Evolutionary conservation across 192 early-diverging fungal species (phyloP), one percentile per base, ranked within the genome.

Genomic region (Dimargaris cristalligena): DNA sequence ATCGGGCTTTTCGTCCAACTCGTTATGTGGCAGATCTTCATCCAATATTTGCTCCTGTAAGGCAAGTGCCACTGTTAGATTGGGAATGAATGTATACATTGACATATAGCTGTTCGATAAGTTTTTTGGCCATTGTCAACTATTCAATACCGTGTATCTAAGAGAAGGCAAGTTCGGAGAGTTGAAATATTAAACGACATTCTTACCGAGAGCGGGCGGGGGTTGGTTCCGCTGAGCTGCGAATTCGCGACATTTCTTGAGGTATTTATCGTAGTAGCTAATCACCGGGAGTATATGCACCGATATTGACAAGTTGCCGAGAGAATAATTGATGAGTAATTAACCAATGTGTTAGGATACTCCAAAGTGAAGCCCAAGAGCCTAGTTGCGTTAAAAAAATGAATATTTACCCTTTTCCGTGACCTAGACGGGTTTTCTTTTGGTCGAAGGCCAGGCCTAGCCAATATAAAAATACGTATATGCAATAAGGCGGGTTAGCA

Each of bases 321-420:
- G n/a, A n/a, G n/a, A 2, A 52, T 16, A 1, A 26, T 9, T 23
- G 25, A 52, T 2, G 8, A 2, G 13, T 14, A 25, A 16, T 16
- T 52, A 2, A 23, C 25, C 20, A 1, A 8, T n/a, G 22, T 50
- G 20, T 8, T n/a, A 13, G 38, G 38, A 6, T 41, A 16, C 8
- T 6, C 16, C 6, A 16, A 41, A 6, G 6, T 2, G 26, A 16
- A 16, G 1, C 4, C 28, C 25, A 47, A 47, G 25, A 47, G 25
- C 26, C 48, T 26, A 23, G 20, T 2, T 25, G 50, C 28, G 28
- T 18, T 29, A 25, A 3, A 47, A 32, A n/a, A 60, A 47, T 25
- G 22, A 16, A 26, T 22, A 61, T 60, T 56, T 56, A 68, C 64
- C 68, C 69, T 67, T 71, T 71, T 10, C 69, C 69, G 34, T 71